Conservation (phyloP, 2,329 filamentous ascomycete genomes). For the Exutisphaerella laricina region DNA sequence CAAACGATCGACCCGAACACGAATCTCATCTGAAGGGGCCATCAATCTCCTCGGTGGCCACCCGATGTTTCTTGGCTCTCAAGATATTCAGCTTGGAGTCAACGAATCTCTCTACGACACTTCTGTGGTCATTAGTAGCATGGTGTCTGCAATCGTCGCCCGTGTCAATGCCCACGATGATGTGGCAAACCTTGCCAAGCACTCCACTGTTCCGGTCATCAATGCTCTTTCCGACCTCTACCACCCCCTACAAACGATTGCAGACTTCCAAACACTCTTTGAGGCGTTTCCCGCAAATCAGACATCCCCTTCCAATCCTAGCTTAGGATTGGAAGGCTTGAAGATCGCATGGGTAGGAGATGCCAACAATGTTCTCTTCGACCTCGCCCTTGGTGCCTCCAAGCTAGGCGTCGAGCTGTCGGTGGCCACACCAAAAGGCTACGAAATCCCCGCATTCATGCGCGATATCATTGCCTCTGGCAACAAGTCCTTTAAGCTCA, state of each 20-base stretch:
- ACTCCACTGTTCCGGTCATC: constrained; percentile 46
- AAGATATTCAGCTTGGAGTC: constrained; percentile 93
- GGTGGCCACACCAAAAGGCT: constrained; percentile 80
- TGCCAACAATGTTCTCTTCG: constrained; percentile 94
- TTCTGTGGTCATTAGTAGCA: constrained; percentile 81
- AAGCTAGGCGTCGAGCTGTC: constrained; percentile 83
- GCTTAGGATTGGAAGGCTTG: constrained; percentile 69
- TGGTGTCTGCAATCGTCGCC: constrained; percentile 46
- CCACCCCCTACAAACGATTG: constrained; percentile 90
- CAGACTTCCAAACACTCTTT: constrained; percentile 85
- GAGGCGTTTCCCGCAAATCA: constrained; percentile 58
- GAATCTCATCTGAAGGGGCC: constrained; percentile 88
- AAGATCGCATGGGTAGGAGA: constrained; percentile 97
- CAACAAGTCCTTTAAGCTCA: constrained; percentile 40
- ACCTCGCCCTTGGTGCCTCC: constrained; percentile 78
- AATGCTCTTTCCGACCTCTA: constrained; percentile 74
- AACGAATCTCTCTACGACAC: constrained; percentile 97
- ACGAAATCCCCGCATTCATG: constrained; percentile 74
- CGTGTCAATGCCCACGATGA: constrained; percentile 50
- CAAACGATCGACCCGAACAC: constrained; percentile 89
- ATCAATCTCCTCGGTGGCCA: constrained; percentile 84
- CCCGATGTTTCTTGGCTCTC: constrained; percentile 92
- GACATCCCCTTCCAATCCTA: constrained; percentile 32
- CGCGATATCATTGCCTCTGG: constrained; percentile 63
- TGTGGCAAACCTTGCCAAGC: constrained; percentile 45